A percentile compares a stretch with the other conserved stretches of the same genome.
phyloP scores from a whole-genome alignment of 2,329 filamentous ascomycete genomes.

The Periconia macrospinosa region DNA sequence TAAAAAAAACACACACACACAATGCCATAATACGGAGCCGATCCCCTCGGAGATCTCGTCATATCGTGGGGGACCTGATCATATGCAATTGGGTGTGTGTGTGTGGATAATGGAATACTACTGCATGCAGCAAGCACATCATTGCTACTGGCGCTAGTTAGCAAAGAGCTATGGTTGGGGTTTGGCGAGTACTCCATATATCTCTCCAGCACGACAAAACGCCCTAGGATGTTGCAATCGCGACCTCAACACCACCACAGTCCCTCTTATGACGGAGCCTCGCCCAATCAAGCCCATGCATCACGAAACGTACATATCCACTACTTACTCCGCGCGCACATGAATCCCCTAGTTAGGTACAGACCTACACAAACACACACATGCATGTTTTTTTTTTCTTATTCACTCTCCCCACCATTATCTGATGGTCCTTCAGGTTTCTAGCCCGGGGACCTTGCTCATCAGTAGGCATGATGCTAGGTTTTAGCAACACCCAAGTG shows the following conservation, averaged over 20 bases:
- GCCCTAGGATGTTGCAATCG: background rate
- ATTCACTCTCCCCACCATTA: too few species aligned
- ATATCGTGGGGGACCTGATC: background rate
- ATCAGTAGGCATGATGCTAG: too few species aligned
- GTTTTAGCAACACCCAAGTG: too few species aligned
- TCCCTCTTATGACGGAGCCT: background rate
- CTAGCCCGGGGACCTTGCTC: too few species aligned
- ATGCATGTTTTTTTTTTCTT: too few species aligned
- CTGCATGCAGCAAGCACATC: background rate
- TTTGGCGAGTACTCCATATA: too few species aligned
- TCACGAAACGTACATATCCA: background rate
- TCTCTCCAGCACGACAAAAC: background rate
- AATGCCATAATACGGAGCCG: background rate
- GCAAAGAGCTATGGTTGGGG: too few species aligned
- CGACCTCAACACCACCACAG: background rate
- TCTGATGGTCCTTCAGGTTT: too few species aligned
- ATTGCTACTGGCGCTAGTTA: background rate
- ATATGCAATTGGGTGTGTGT: background rate
- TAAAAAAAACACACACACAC: too few species aligned
- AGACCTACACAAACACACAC: too few species aligned
- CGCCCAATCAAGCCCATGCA: background rate
- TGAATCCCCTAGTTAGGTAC: too few species aligned
- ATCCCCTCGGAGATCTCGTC: background rate
- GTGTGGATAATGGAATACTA: too few species aligned
- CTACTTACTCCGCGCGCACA: background rate